Evolutionary conservation across 305 asterid species (phyloP), one percentile per base, ranked within the genome.

Genomic region (Rubia peregrina): DNA sequence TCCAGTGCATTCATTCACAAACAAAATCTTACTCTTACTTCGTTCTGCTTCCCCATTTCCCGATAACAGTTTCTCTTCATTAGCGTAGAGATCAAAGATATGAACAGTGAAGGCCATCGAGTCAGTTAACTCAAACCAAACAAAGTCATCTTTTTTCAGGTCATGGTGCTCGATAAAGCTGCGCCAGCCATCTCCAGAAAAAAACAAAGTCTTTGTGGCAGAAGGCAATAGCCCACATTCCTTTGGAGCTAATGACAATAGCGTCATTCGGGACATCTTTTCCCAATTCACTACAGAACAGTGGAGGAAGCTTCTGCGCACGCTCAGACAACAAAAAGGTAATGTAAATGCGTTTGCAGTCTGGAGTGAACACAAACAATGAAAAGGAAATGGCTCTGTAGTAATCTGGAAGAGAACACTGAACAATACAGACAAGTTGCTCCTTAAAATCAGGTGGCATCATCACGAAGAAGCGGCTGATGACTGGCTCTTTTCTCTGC

Each of bases 91-190:
- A 59, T 59, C 64, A 59, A 59, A 59, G 36, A 24, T 33, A 10
- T 59, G 38, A 59, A 59, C 9, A 22, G 9, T 22, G 64, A 59
- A 59, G 36, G 22, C 64, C 64, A 59, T 59, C 64, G 9, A 59
- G 64, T 59, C 64, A 59, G 64, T 59, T 59, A 19, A 14, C 64
- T 59, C 64, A 59, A 59, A 59, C 64, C 33, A 21, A 59, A 59
- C 17, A 11, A 21, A 11, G 38, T 59, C 36, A 0, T 11, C 7
- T 21, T 9, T 13, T 59, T 59, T 6, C 64, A 59, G 64, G 64
- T 22, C 8, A 59, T 59, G 64, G 11, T 59, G 64, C 33, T 21
- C 6, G 38, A 22, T 11, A 59, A 59, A 59, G 38, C 64, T 59
- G 21, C 38, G 16, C 38, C 38, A 59, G 11, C 40, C 64, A 21